A percentile compares a stretch with the other conserved stretches of the same genome.
phyloP scores from a whole-genome alignment of 2,329 filamentous ascomycete genomes.

The Diaporthe caulivora region DNA sequence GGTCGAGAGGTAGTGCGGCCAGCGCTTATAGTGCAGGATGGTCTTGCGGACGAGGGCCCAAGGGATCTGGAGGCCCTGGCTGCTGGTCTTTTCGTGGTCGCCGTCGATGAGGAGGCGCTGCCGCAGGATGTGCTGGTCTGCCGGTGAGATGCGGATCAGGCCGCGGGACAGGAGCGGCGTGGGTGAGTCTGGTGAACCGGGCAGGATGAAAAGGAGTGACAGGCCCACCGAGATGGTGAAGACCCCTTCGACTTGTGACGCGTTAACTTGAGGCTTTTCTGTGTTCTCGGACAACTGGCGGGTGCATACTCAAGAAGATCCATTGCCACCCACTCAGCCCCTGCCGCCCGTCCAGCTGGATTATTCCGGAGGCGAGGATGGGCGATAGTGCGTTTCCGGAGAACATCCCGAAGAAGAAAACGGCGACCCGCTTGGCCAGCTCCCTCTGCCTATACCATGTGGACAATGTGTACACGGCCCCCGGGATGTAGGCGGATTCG shows the following conservation, averaged over 20 bases:
- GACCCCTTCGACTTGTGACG: constrained; percentile 57
- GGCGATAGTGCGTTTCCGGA: constrained; percentile 62
- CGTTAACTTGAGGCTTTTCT: background rate
- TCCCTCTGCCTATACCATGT: constrained; percentile 63
- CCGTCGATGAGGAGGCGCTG: constrained; percentile 51
- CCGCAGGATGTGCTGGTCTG: constrained; percentile 51
- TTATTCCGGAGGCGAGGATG: constrained; percentile 60
- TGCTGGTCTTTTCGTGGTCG: constrained; percentile 46
- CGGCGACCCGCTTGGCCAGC: constrained; percentile 59
- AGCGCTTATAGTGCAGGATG: constrained; percentile 57
- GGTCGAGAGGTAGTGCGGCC: constrained; percentile 62
- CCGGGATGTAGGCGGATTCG: constrained; percentile 66
- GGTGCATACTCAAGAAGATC: constrained; percentile 59
- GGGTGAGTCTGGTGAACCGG: constrained; percentile 56
- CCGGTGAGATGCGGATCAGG: constrained; percentile 52
- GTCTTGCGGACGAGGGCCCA: constrained; percentile 57
- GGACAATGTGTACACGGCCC: constrained; percentile 63
- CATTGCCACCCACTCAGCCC: constrained; percentile 63
- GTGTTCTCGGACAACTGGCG: background rate
- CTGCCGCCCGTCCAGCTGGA: constrained; percentile 56
- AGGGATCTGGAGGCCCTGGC: constrained; percentile 53
- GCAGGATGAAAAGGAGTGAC: constrained; percentile 55
- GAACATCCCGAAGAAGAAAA: constrained; percentile 68
- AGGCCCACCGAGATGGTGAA: constrained; percentile 56
- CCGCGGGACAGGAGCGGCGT: constrained; percentile 53